Evolutionary conservation across 2,329 filamentous ascomycete species (phyloP), one percentile per base, ranked within the genome.

Genomic region (Lojkania enalia): DNA sequence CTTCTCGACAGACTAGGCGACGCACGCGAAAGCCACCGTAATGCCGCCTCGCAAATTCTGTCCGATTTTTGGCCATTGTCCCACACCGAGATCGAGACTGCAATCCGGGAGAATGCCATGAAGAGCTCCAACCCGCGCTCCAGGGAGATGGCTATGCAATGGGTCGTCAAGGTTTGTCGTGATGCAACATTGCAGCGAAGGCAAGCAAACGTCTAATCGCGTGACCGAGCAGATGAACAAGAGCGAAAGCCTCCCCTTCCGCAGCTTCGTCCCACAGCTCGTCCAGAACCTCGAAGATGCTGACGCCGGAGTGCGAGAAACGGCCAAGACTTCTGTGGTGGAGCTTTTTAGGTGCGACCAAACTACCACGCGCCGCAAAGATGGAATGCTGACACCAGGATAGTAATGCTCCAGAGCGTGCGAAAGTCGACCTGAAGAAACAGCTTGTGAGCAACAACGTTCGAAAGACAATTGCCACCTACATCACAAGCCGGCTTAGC

Each of bases 211-310:
- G 41, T 48, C 46, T 57, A 55, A 56, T 46, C 35, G 27, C 9
- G 31, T 40, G 49, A 50, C 48, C 45, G 9, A 3, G 27, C 63
- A 90, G 81, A 95, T 92, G 85, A 87, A 94, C 67, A 81, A 85
- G 63, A 86, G 89, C 42, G 82, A 90, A 46, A 84, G 83, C 29
- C 75, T 96, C 54, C 84, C 85, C 27, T 96, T 96, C 72, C 86
- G 89, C 51, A 76, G 76, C 60, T 96, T 95, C 66, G 90, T 95
- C 1, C 86, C 88, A 2, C 79, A 81, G 9, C 78, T 96, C 30
- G 92, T 96, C 74, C 86, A 89, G 42, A 81, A 94, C 55, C 79
- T 96, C 31, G 92, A 96, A 71, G 91, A 96, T 68, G 87, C 90
- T 7, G 92, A 96, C 67, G 86, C 87, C 38, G 85, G 84, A 70